Evolutionary conservation across 164 flowering plant species (phyloP).

Genomic region (Vitis cinerea): DNA sequence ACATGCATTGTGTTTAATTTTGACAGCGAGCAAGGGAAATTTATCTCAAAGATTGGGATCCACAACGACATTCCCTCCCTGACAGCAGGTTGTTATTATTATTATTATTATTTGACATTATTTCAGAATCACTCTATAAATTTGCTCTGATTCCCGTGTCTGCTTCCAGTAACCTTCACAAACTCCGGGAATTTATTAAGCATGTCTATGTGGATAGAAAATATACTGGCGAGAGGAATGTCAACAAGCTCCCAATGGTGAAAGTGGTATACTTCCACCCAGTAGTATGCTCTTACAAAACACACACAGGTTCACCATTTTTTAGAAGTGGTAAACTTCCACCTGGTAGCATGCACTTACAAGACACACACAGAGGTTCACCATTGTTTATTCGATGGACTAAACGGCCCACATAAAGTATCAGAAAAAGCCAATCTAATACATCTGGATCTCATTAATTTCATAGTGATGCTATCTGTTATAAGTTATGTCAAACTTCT

Average conservation of each 20-base stretch:
- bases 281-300: no score
- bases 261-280: slow-evolving; percentile 31
- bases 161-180: slow-evolving; percentile 44
- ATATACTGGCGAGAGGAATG: slow-evolving; percentile 42
- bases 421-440: neutral
- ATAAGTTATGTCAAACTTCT: neutral
- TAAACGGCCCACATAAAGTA: neutral
- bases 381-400: neutral
- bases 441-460: neutral
- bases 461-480: neutral
- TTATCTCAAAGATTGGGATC: slow-evolving; percentile 62
- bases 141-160: slow-evolving; percentile 11
- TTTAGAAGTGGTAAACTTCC: slow-evolving; percentile 28
- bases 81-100: slow-evolving; percentile 44
- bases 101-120: neutral
- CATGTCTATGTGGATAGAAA: slow-evolving; percentile 59
- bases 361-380: neutral
- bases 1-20: neutral
- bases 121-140: neutral
- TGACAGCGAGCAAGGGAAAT: slow-evolving; percentile 55
- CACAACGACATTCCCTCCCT: slow-evolving; percentile 44
- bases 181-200: slow-evolving; percentile 59
- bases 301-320: neutral
- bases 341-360: no score
- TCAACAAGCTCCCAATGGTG: slow-evolving; percentile 23